Evolutionary conservation across 371 early-diverging fungal species (phyloP).

Genomic region (Mucor racemosus): DNA sequence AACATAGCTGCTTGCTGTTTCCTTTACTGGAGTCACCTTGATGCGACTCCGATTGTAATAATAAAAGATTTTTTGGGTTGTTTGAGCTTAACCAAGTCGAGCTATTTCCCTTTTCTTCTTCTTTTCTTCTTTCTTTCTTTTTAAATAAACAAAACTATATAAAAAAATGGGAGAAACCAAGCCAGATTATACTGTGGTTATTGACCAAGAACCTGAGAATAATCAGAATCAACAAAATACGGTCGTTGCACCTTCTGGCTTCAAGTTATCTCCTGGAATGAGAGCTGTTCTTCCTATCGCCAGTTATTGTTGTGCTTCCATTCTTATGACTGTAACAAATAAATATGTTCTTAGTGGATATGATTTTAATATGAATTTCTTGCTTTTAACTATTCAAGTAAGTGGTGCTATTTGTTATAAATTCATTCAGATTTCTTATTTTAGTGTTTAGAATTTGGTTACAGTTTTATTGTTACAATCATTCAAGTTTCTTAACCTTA

Average conservation of each 20-base stretch:
- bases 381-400: conserved; percentile 89
- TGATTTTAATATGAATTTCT: conserved; percentile 88
- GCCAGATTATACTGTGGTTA: conserved; percentile 31
- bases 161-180: conserved; percentile 20
- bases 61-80: conserved; percentile 2
- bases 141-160: not conserved
- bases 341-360: conserved; percentile 87
- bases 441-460: conserved; percentile 39
- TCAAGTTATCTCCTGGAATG: conserved; percentile 48
- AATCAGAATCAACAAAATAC: conserved; percentile 19
- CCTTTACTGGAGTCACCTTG: not conserved
- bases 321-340: conserved; percentile 95
- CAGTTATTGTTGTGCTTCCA: conserved; percentile 87
- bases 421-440: not conserved
- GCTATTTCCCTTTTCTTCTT: not conserved
- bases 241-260: conserved; percentile 40
- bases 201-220: conserved; percentile 30
- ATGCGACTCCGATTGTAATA: not conserved
- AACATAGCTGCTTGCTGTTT: not conserved
- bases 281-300: conserved; percentile 71
- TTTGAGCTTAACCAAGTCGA: not conserved
- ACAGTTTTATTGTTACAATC: conserved; percentile 44
- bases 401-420: not conserved
- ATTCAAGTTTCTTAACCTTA: conserved; percentile 68
- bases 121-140: not conserved